Conservation (phyloP, 1,284 basidiomycete genomes). For the Agaricales sp. region DNA sequence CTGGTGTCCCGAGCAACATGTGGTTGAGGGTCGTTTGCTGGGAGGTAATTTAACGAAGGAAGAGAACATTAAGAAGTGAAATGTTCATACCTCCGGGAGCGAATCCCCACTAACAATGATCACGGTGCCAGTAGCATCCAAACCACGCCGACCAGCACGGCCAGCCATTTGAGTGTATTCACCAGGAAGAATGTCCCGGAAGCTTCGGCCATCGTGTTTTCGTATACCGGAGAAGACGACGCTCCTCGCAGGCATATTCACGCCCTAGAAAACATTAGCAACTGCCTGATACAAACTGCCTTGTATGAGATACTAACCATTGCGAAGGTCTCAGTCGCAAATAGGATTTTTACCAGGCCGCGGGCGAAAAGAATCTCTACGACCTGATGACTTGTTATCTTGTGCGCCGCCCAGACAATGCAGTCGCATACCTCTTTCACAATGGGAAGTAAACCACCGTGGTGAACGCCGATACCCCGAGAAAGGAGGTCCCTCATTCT, state of each 20-base stretch:
- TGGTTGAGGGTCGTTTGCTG: constrained; percentile 69
- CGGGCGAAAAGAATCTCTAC: constrained; percentile 96
- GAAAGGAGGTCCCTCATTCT: constrained; percentile 87
- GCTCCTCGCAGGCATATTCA: constrained; percentile 98
- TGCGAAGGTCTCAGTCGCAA: constrained; percentile 98
- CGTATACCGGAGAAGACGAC: constrained; percentile 95
- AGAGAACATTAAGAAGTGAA: constrained; percentile 5
- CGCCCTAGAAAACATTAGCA: constrained; percentile 49
- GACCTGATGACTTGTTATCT: constrained; percentile 39
- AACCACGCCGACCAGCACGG: constrained; percentile 89
- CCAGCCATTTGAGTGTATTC: constrained; percentile 99
- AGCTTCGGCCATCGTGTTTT: constrained; percentile 92
- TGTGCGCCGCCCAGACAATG: background rate
- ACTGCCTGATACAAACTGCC: constrained; percentile 2
- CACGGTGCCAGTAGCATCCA: constrained; percentile 94
- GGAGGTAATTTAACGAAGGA: constrained; percentile 5
- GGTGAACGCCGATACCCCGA: constrained; percentile 95
- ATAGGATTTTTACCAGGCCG: constrained; percentile 93
- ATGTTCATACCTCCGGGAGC: constrained; percentile 67
- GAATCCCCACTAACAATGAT: constrained; percentile 83
- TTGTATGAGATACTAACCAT: constrained; percentile 54
- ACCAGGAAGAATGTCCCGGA: constrained; percentile 83
- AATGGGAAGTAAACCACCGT: constrained; percentile 92
- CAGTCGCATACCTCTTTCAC: constrained; percentile 79
- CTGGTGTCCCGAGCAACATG: constrained; percentile 92